These are phyloP conservation scores for Orbilia ellipsospora DNA, from an alignment of 2,329 filamentous ascomycete species.

Conservation along the genomic window DNA sequence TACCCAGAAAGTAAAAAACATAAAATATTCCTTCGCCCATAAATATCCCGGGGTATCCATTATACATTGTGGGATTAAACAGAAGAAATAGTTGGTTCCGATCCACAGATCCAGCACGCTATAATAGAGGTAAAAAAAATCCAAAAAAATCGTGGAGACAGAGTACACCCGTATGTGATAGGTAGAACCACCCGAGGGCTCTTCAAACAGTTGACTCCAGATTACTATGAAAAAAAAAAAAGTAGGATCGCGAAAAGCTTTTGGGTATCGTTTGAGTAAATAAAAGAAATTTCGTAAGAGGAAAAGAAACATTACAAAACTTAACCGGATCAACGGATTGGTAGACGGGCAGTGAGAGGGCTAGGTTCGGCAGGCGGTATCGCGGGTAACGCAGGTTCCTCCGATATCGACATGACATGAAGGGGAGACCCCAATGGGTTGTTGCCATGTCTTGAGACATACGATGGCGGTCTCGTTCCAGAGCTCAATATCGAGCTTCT, in stretches of 20 bases:
- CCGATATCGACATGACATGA: conserved; percentile 6
- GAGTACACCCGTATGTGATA: no score
- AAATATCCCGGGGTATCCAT: no score
- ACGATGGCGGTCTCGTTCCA: conserved; percentile 57
- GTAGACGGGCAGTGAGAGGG: conserved; percentile 32
- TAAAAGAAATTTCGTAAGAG: conserved; percentile 2
- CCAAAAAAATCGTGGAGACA: no score
- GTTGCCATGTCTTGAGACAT: conserved; percentile 56
- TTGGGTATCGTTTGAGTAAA: conserved; percentile 33
- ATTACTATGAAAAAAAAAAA: background rate
- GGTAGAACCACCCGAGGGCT: no score
- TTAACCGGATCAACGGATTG: conserved; percentile 11
- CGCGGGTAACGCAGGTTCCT: background rate
- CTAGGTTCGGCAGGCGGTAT: background rate
- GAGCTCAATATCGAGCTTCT: conserved; percentile 40
- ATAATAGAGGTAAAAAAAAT: no score
- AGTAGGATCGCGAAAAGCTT: conserved; percentile 21
- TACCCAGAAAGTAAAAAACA: no score
- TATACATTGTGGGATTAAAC: no score
- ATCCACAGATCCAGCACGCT: no score
- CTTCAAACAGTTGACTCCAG: no score
- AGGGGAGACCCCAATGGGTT: background rate
- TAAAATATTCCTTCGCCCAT: no score
- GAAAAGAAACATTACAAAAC: conserved; percentile 1
- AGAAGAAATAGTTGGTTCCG: no score